Base-by-base conservation (phyloP, 345 rosid species). In the Viola odorata region DNA sequence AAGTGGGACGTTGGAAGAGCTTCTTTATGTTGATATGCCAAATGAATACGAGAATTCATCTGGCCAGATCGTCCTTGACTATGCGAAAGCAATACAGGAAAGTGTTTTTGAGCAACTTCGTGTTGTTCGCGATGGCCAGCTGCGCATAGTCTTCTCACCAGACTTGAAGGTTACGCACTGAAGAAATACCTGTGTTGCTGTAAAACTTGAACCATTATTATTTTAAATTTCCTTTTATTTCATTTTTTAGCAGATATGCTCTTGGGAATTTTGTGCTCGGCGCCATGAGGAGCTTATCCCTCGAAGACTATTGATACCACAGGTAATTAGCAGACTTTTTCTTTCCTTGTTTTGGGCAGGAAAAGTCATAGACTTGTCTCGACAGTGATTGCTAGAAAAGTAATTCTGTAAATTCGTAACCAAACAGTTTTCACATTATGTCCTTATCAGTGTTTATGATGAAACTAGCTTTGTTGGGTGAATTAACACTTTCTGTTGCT, bases 251-350 rank as follows among this genome's bases (percentile, higher is more conserved):
- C 79, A 94, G 99, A 94, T 94, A 70, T 86, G 87, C 70, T 88
- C 92, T 32, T 94, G 99, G 99, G 99, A 91, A 57, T 94, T 94
- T 82, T 94, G 99, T 77, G 97, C 99, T 60, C 84, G 97, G 68
- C 91, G 89, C 50, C 99, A 91, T 51, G 99, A 94, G 73, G 99
- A 90, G 80, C 97, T 94, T 45, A 91, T 94, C 56, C 99, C 99
- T 45, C 73, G 95, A 78, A 77, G 91, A 74, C 80, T 88, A 69
- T 75, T 94, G 79, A 81, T 86, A 64, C 99, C 96, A 3, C 97
- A 94, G 99, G 99, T 94, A 44, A 50, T 57, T 13, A n/a, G 37
- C 37, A 7, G 52, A 15, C 23, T 23, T 23, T 23, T 23, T 23
- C 32, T 23, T 23, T 23, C 2, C 32, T 23, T 23, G 32, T 23